A percentile compares a stretch with the other conserved stretches of the same genome.
Evolutionary conservation across 1,284 basidiomycete species (phyloP).

Genomic region (Moesziomyces parantarcticus): DNA sequence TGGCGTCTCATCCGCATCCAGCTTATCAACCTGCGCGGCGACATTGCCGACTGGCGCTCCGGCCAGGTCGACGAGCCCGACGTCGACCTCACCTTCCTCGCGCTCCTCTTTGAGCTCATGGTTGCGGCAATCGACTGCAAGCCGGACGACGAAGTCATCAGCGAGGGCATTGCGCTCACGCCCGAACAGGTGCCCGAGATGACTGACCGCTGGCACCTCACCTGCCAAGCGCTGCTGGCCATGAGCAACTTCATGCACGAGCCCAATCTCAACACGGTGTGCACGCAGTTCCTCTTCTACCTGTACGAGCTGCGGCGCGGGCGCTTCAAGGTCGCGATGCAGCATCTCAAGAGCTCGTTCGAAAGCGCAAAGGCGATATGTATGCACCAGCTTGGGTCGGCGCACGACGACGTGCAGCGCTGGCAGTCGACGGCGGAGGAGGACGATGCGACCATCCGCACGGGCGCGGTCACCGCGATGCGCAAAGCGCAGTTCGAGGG

Average conservation of each 20-base stretch:
- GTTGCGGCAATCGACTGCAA: conserved; percentile 54
- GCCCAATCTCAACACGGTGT: conserved; percentile 59
- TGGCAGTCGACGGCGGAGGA: conserved; percentile 36
- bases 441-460: conserved; percentile 40
- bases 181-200: conserved; percentile 48
- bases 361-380: conserved; percentile 27
- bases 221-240: conserved; percentile 49
- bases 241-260: conserved; percentile 51
- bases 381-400: conserved; percentile 48
- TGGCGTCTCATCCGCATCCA: conserved; percentile 60
- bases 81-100: conserved; percentile 55
- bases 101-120: conserved; percentile 56
- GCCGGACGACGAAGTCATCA: conserved; percentile 51
- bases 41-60: conserved; percentile 56
- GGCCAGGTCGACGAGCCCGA: conserved; percentile 54
- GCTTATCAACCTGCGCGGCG: conserved; percentile 55
- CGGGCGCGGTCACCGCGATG: conserved; percentile 43
- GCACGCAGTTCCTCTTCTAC: conserved; percentile 46
- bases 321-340: conserved; percentile 11
- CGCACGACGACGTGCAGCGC: conserved; percentile 34
- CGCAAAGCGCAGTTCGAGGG: conserved; percentile 43
- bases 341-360: conserved; percentile 36
- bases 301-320: conserved; percentile 41
- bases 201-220: conserved; percentile 56
- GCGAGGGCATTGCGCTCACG: conserved; percentile 50